Percentiles rank a stretch among this genome's conserved stretches.
phyloP scores from a whole-genome alignment of 2,329 filamentous ascomycete species.

The Aspergillus nomiae region DNA sequence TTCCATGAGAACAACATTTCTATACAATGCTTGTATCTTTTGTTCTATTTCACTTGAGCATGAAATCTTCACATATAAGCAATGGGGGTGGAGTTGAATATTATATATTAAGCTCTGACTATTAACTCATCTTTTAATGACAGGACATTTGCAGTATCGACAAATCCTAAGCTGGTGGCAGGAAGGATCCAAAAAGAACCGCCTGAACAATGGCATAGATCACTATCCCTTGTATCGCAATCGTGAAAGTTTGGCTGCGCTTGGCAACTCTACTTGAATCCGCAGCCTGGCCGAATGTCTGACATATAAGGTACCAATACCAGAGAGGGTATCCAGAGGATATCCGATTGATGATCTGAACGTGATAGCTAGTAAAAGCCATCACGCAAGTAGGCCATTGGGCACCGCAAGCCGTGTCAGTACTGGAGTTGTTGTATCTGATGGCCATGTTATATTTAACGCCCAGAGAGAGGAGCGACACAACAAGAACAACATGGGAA shows the following conservation, averaged over 20 bases:
- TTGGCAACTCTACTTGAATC: slow-evolving; percentile 13
- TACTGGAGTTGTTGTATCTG: slow-evolving; percentile 28
- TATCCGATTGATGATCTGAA: slow-evolving; percentile 89
- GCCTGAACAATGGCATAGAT: slow-evolving; percentile 84
- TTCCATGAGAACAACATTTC: no score
- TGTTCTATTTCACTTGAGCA: not conserved
- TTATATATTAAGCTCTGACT: not conserved
- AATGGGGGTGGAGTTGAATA: not conserved
- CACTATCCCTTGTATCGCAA: slow-evolving; percentile 67
- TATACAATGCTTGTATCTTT: no score
- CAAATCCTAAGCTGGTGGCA: slow-evolving; percentile 73
- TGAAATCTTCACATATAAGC: not conserved
- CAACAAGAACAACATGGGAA: slow-evolving; percentile 73
- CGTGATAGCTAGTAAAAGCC: slow-evolving; percentile 80
- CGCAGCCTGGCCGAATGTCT: slow-evolving; percentile 25
- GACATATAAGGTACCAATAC: slow-evolving; percentile 76
- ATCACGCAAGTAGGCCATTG: slow-evolving; percentile 70
- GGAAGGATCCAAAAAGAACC: slow-evolving; percentile 81
- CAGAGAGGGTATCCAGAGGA: slow-evolving; percentile 86
- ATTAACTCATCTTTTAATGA: not conserved
- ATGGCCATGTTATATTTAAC: slow-evolving; percentile 30
- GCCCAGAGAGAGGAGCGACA: slow-evolving; percentile 60
- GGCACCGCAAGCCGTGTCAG: slow-evolving; percentile 65
- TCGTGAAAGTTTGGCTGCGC: slow-evolving; percentile 22
- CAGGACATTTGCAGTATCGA: not conserved